Percentiles rank a stretch among this genome's conserved stretches.
These are phyloP conservation scores for Aquilaria sinensis DNA, from an alignment of 345 rosid genomes.

Conservation along the genomic window DNA sequence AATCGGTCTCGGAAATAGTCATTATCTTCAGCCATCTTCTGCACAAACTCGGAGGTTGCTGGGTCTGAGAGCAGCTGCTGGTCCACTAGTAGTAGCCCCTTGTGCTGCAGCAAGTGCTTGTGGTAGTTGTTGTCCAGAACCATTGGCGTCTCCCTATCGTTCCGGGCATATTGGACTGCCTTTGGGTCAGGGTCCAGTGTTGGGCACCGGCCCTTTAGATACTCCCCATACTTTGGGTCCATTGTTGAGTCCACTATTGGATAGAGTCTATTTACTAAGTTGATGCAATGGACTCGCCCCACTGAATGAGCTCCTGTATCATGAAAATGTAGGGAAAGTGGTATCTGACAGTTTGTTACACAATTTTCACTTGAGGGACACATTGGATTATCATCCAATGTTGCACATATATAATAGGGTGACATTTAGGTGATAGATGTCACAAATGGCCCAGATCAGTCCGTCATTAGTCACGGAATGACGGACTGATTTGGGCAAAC, in stretches of 20 bases:
- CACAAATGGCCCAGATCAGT: no score
- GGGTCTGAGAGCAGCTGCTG: constrained; percentile 66
- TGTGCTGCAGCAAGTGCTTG: constrained; percentile 51
- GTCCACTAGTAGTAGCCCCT: constrained; percentile 60
- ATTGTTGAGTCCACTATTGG: constrained; percentile 64
- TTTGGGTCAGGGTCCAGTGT: constrained; percentile 46
- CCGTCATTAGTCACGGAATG: no score
- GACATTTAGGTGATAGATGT: no score
- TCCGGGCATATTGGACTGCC: constrained; percentile 54
- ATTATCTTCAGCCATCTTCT: constrained; percentile 70
- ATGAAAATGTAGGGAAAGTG: background rate
- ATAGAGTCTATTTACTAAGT: constrained; percentile 66
- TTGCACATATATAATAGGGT: no score
- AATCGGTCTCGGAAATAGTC: constrained; percentile 66
- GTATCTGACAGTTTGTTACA: background rate
- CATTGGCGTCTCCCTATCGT: constrained; percentile 79
- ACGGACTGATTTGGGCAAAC: no score
- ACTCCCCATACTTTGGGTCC: constrained; percentile 51
- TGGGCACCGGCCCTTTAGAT: constrained; percentile 65
- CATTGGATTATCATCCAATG: no score
- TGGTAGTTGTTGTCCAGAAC: constrained; percentile 67
- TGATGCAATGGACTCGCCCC: constrained; percentile 76
- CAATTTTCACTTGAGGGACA: background rate
- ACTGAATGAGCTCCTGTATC: constrained; percentile 73
- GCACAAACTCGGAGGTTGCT: constrained; percentile 43